Base-by-base conservation (phyloP, 306 rosid species). In the Vigna radiata region DNA sequence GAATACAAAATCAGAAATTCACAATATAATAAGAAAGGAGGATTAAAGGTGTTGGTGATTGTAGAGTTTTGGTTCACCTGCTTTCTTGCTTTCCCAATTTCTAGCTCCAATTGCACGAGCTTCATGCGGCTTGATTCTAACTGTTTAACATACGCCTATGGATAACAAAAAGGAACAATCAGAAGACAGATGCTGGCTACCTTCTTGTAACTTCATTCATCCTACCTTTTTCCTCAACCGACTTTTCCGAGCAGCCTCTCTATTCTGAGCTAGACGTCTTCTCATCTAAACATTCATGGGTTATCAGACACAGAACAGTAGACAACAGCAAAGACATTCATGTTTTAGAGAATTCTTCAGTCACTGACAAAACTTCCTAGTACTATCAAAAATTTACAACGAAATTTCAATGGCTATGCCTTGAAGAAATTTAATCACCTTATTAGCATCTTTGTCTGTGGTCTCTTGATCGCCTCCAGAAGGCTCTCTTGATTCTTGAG, bases 211-310 rank as follows among this genome's bases (percentile, higher is more conserved):
- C 60, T 73, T 43, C 69, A 68, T 46, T 50, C 47, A 25, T 69
- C 19, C 43, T 43, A 93, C 98, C 96, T 93, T 93, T 77, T 91
- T 93, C 48, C 95, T 79, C 77, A 84, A 59, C 27, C 97, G 86
- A 53, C 98, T 89, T 83, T 90, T 93, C 36, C 90, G 65, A 75
- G 98, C 98, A 71, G 98, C 98, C 81, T 93, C 96, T 17, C 99
- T 91, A 80, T 95, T 95, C 84, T 95, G 98, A 29, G 91, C 97
- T 36, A 93, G 82, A 37, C 98, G 88, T 81, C 92, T 83, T 70
- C 79, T 84, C 59, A 72, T 87, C 96, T 93, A 76, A 48, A 70
- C 52, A 59, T 14, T 65, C 19, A 87, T 9, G 54, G 43, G 23
- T 55, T 55, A 70, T 48, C 74, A 70, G 73, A 58, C 25, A 71